Conservation (phyloP, 345 rosid species). For the Schrenkiella parvula region DNA sequence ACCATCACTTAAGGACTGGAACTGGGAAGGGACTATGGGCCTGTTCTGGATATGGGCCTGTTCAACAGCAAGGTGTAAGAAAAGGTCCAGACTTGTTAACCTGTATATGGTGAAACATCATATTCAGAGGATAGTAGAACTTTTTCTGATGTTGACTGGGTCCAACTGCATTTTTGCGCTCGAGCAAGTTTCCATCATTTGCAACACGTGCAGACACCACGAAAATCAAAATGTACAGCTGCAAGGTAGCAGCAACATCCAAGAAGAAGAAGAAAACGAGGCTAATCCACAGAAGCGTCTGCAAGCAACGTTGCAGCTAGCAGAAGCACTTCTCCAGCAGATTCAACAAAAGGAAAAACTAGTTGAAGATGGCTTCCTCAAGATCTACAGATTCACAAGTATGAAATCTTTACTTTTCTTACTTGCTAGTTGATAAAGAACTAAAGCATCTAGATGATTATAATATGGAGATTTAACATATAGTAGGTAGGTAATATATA, state of each 20-base stretch:
- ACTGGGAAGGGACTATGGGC: constrained; percentile 97
- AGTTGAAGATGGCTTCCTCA: constrained; percentile 23
- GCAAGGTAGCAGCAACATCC: constrained; percentile 34
- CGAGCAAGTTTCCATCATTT: constrained; percentile 45
- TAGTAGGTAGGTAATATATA: background rate
- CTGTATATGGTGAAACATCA: constrained; percentile 43
- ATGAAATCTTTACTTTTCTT: background rate
- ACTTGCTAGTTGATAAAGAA: background rate
- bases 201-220: constrained; percentile 42
- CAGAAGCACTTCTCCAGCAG: constrained; percentile 95
- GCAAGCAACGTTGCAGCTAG: constrained; percentile 88
- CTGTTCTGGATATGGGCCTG: constrained; percentile 42
- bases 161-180: constrained; percentile 31
- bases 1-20: constrained; percentile 78
- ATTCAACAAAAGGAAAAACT: constrained; percentile 77
- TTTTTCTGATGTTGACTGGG: constrained; percentile 30
- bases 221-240: constrained; percentile 35
- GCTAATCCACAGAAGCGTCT: constrained; percentile 83
- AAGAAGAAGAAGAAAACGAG: constrained; percentile 59
- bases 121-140: constrained; percentile 26
- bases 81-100: constrained; percentile 35
- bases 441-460: background rate
- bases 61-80: constrained; percentile 43
- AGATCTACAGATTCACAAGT: background rate
- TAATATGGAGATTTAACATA: background rate